Evolutionary conservation across 2,329 filamentous ascomycete genomes (phyloP).

Genomic region (Epichloe uncinata): DNA sequence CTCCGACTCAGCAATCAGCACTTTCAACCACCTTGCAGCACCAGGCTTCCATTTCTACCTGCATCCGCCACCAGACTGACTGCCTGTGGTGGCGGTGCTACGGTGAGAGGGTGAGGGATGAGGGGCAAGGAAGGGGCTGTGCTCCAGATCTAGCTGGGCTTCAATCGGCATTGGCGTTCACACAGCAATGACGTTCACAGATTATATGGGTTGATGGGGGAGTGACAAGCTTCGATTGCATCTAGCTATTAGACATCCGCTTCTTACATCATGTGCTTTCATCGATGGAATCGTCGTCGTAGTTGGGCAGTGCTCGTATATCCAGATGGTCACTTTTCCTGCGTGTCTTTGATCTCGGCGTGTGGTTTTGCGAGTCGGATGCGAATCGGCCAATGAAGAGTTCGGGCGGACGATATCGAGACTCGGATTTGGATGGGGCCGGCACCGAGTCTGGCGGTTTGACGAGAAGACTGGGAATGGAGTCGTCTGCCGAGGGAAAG

Average conservation of each 20-base stretch:
- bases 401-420: conserved; percentile 4
- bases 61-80: too few relatives aligned
- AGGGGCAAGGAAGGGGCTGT: too few relatives aligned
- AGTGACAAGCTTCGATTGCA: not conserved
- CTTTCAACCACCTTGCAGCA: too few relatives aligned
- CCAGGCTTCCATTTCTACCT: too few relatives aligned
- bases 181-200: too few relatives aligned
- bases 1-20: too few relatives aligned
- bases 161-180: too few relatives aligned
- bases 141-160: too few relatives aligned
- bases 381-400: conserved; percentile 19
- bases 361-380: conserved; percentile 3
- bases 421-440: not conserved
- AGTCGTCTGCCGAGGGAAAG: not conserved
- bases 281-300: conserved; percentile 22
- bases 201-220: too few relatives aligned
- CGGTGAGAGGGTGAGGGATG: too few relatives aligned
- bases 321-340: conserved; percentile 17
- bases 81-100: too few relatives aligned
- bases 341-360: conserved; percentile 6
- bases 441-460: not conserved
- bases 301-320: conserved; percentile 20
- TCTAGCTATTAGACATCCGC: not conserved
- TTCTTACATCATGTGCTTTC: not conserved
- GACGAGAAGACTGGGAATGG: conserved; percentile 7